Base-by-base conservation (phyloP, 2,329 filamentous ascomycete species). In the Rutstroemia sp. region DNA sequence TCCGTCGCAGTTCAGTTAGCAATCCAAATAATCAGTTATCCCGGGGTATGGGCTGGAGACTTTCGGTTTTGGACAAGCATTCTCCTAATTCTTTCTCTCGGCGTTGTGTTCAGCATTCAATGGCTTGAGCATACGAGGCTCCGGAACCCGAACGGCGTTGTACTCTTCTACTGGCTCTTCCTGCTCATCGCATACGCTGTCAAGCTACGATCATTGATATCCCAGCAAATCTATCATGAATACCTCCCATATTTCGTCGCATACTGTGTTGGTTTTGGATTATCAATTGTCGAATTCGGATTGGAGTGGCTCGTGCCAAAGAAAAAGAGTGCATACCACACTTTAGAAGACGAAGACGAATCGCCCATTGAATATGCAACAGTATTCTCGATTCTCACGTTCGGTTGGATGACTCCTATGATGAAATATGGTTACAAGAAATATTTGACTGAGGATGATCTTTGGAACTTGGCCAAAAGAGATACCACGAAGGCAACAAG, bases 321-420 rank as follows among this genome's bases (percentile, higher is more conserved):
- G 72, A 81, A 83, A 59, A 74, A 85, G 66, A 87, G 85, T 62
- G 81, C 77, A 47, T 88, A 88, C 67, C 81, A 87, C 69, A 82
- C 82, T 5, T 71, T 88, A 49, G 84, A 82, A 6, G 82, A 86
- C 58, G 82, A 83, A 42, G 81, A 87, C 63, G 85, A 88, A 71
- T 88, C 85, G 59, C 79, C 79, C 5, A 57, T 89, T 60, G 92
- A 97, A 72, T 95, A 96, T 70, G 92, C 94, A 12, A 91, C 92
- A 59, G 79, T 97, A 52, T 99, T 99, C 74, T 96, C 92, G 4
- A 83, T 89, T 51, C 79, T 99, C 47, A 96, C 92, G 0, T 99
- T 99, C 71, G 86, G 88, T 54, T 99, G 94, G 94, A 96, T 99
- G 92, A 97, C 94, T 0, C 92, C 94, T 0, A 76, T 99, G 81